Evolutionary conservation across 2,329 filamentous ascomycete genomes (phyloP).

Genomic region (Epichloe sylvatica): DNA sequence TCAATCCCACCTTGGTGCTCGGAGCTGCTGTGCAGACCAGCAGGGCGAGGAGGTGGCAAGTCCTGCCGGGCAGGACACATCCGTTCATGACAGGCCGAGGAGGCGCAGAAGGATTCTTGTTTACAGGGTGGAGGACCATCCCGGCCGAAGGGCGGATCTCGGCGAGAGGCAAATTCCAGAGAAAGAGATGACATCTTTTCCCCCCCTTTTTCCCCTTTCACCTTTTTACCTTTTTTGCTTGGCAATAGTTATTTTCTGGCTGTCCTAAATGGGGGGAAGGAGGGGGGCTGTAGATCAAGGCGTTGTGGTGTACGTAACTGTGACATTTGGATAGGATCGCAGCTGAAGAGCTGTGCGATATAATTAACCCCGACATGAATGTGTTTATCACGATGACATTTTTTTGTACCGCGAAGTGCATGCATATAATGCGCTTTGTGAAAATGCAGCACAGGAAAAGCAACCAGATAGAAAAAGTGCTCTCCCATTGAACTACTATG

Average conservation of each 20-base stretch:
- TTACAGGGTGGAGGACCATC: slow-evolving; percentile 68
- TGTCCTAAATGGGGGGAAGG: not conserved
- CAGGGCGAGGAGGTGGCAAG: slow-evolving; percentile 71
- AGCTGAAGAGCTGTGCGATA: not conserved
- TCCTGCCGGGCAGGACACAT: slow-evolving; percentile 81
- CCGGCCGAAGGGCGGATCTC: slow-evolving; percentile 69
- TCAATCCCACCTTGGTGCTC: slow-evolving; percentile 76
- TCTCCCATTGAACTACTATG: not conserved
- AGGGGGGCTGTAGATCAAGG: not conserved
- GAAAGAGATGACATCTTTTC: slow-evolving; percentile 32
- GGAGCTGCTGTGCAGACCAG: slow-evolving; percentile 70
- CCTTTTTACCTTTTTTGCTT: too few species aligned
- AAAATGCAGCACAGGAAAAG: too few species aligned
- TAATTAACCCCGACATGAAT: not conserved
- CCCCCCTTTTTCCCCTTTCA: fast-evolving
- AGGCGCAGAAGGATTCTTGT: slow-evolving; percentile 79
- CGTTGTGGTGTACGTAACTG: not conserved
- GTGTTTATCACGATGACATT: not conserved
- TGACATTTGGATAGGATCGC: not conserved
- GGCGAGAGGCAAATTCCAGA: slow-evolving; percentile 67
- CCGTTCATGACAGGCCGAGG: slow-evolving; percentile 83
- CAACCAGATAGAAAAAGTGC: not conserved
- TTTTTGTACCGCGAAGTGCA: too few species aligned
- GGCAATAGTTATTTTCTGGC: not conserved
- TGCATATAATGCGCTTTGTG: too few species aligned